Percentiles rank a stretch among this genome's conserved stretches.
These are phyloP conservation scores for Carex parvula DNA, from an alignment of 176 grass and related monocot genomes.

Conservation along the genomic window DNA sequence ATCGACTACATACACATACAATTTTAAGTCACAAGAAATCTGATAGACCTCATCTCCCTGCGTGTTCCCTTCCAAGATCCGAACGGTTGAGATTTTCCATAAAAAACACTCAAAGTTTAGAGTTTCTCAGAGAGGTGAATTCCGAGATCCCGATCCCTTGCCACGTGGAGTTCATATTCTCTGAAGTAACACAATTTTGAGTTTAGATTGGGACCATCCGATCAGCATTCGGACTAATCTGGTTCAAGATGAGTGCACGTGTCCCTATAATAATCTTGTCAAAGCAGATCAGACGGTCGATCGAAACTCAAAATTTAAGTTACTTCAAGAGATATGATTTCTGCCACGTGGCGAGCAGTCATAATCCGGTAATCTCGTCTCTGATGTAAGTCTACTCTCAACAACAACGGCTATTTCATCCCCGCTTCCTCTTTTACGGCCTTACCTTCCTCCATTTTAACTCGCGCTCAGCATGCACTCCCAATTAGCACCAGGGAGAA, in stretches of 20 bases:
- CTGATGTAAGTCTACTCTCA: background rate
- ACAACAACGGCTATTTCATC: conserved; percentile 12
- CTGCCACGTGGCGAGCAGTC: background rate
- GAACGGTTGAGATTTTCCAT: no score
- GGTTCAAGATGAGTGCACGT: no score
- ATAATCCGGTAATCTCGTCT: background rate
- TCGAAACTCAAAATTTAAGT: no score
- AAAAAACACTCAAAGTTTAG: no score
- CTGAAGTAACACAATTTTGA: no score
- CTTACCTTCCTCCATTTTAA: background rate
- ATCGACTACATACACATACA: background rate
- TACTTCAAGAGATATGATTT: no score
- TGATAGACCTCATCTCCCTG: background rate
- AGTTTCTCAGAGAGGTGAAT: background rate
- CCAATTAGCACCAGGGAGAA: background rate
- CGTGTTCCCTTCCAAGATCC: background rate
- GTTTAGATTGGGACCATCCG: no score
- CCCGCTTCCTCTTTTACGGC: conserved; percentile 5
- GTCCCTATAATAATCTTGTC: no score
- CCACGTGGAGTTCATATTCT: no score
- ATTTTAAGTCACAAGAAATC: background rate
- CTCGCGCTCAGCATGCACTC: background rate
- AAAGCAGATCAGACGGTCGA: background rate
- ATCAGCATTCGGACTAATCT: no score
- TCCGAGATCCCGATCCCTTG: background rate